Evolutionary conservation across 495 filamentous ascomycete species (phyloP), one percentile per base, ranked within the genome.

Genomic region (Chlorociboria aeruginascens): DNA sequence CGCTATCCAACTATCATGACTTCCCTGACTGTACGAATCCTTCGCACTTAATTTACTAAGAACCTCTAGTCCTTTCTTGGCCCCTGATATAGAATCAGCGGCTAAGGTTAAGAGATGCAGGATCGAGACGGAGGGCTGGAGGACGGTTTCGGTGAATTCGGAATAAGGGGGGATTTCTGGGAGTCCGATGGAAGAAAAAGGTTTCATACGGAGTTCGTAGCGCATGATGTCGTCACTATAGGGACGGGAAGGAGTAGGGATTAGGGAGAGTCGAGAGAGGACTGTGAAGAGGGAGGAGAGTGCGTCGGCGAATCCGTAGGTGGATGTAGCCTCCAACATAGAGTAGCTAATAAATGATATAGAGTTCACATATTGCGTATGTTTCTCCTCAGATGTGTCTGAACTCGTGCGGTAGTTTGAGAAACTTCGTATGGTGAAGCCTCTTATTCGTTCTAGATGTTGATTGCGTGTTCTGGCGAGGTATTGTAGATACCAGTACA

Each of bases 131-230:
- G 69, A 61, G 1, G 61, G 58, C 47, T 68, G 66, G 8, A 57
- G 51, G 8, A 68, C 63, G 13, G 66, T 57, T 8, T 46, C 48
- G 25, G 53, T 56, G 54, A 85, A 85, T 17, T 79, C 73, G 4
- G 78, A 73, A 47, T 72, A 87, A 0, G 78, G 67, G 0, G 83
- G 77, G n/a, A 89, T 65, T 50, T 81, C 77, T 0, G 88, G 86
- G 8, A 87, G 63, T 16, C 72, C 69, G 35, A 96, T 77, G 6
- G 66, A 57, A 7, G 81, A 66, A 50, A 94, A 96, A 0, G 88
- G 87, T 57, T 86, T 90, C 88, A 95, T 92, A 32, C 92, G 83
- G 3, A 94, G 65, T 52, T 92, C 81, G 63, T 95, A 94, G 6
- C 89, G 79, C 25, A 90, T 65, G 31, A 61, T 61, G 49, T 87